Base-by-base conservation (phyloP, 495 filamentous ascomycete genomes). In the Polyplosphaeria fusca region DNA sequence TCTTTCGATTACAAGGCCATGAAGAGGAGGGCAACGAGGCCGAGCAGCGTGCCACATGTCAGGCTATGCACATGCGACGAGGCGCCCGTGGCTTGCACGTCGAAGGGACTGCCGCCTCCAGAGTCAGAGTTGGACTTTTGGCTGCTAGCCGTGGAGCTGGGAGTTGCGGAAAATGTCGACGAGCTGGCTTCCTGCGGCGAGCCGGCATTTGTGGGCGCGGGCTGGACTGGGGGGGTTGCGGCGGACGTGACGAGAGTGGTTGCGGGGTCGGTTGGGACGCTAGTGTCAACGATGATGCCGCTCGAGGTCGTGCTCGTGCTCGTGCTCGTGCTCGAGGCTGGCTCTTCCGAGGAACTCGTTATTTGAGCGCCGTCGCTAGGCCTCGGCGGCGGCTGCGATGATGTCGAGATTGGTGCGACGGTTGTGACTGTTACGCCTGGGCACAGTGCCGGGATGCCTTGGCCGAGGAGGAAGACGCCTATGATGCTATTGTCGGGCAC, bases 71-170 rank as follows among this genome's bases (percentile, higher is more conserved):
- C 28, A 9, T 19, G 24, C 20, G 48, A 28, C 20, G 52, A 42
- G 7, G 47, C 37, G 11, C 56, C 47, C 2, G 41, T 48, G 3
- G 61, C 58, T 25, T 53, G 46, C 12, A 65, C 49, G 35, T 65
- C 63, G 32, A 65, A 65, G 19, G 63, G 63, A 28, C 46, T 53
- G 3, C 63, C 63, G 14, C 63, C 63, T 16, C 63, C 63, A 2
- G 57, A 61, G 2, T 56, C 47, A 5, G 27, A 39, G 28, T 65
- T 65, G 14, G 56, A 60, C 39, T 60, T 57, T 32, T 65, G 61
- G 20, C 14, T 40, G 16, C n/a, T 55, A 40, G 42, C 35, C 20
- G 60, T 48, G 16, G 35, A 14, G 13, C 12, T 48, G 4, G 53
- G 32, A 22, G 12, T n/a, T 16, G 55, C 39, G 1, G 58, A 20